Evolutionary conservation across 768 basidiomycete genomes (phyloP), one percentile per base, ranked within the genome.

Genomic region (Chlorophyllum brunneum): DNA sequence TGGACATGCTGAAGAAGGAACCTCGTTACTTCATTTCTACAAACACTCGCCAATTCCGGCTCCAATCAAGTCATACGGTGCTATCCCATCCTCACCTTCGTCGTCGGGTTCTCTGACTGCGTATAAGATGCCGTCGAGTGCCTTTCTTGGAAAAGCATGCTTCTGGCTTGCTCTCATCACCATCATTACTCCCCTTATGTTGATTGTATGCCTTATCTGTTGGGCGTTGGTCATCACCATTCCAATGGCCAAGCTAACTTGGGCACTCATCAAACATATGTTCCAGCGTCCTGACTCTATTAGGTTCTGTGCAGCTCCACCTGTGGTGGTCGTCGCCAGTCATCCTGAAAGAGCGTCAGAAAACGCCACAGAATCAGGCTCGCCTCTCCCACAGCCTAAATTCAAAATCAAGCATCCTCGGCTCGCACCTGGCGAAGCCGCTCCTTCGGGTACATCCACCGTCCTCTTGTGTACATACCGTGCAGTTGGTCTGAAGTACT

Each of bases 201-300:
- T 97, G 48, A 51, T 88, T 56, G 91, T 92, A 24, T 97, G 93
- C 67, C 62, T 91, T 56, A 71, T 92, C 46, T 98, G 97, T 71
- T 99, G 95, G 94, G 93, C 78, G n/a, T 76, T 93, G 55, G 85
- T 99, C 55, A 78, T 99, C 65, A 90, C 95, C 51, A 89, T 99
- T 58, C 97, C 97, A 3, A 99, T 99, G 97, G 97, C 95, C 27
- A 95, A 88, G 66, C 79, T 99, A 45, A 92, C 85, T 59, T 98
- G 95, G 95, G 91, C 83, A n/a, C 79, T 99, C 38, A 78, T 98
- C 63, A 83, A 85, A 40, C 79, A 90, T 65, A 76, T 99, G 45
- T 84, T 86, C 62, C 68, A 76, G 48, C 84, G 86, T 55, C 94
- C 97, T 0, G 84, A 85, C 26, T 77, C 78, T 34, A 87, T 99